Base-by-base conservation (phyloP, 1,139 yeast species). In the Sugiyamaella japonica region DNA sequence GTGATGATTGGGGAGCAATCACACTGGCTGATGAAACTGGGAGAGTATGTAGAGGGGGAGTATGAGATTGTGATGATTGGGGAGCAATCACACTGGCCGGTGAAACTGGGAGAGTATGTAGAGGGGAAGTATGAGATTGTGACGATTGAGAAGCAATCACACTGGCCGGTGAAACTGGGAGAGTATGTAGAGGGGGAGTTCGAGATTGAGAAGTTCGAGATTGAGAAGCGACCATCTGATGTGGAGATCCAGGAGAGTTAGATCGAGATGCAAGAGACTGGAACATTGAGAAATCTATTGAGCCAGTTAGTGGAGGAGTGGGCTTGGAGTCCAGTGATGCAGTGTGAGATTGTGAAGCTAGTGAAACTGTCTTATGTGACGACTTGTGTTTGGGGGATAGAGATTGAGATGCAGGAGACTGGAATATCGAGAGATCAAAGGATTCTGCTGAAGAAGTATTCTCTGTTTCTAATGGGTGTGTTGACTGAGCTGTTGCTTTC, bases 251-350 rank as follows among this genome's bases (percentile, higher is more conserved):
- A 13, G 38, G 15, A 5, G 40, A 16, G 23, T n/a, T 28, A 9
- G 49, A 25, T 7, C 44, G 36, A 28, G 51, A 28, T 32, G 17
- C 28, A 10, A 28, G 39, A 10, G 40, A 34, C n/a, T 45, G 49
- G 36, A 45, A 45, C 34, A 45, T 45, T 20, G 49, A 48, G 29
- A 40, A 29, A 13, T 40, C 51, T 6, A 48, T 32, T 7, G 51
- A 39, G 10, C 8, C 20, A 7, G 39, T n/a, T n/a, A 16, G n/a
- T 29, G 34, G 17, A 20, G 43, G 17, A 16, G 12, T 20, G 6
- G 29, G 25, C 6, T 20, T 20, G 5, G 25, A 20, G 25, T 20
- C 25, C 25, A 20, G 6, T 20, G 25, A 20, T 20, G 25, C 3
- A 20, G 25, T 20, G 6, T 20, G 25, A 20, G 25, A 20, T 20